Conservation (phyloP, 192 early-diverging fungal genomes). For the Coemansia sp. region DNA sequence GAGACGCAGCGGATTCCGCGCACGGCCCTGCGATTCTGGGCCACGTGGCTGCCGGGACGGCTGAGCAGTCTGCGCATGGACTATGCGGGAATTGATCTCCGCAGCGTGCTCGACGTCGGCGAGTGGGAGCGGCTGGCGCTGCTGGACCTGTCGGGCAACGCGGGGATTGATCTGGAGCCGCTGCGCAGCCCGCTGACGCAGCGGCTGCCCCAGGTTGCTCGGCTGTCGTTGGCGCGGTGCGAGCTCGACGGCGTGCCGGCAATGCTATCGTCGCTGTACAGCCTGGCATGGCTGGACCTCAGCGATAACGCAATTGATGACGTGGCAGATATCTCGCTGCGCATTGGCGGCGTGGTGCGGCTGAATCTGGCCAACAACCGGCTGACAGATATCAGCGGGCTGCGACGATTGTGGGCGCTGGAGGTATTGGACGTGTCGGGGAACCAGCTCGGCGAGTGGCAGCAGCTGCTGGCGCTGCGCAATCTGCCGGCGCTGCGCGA, state of each 20-base stretch:
- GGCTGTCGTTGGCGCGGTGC: slow-evolving; percentile 40
- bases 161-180: slow-evolving; percentile 24
- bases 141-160: slow-evolving; percentile 36
- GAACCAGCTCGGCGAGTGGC: slow-evolving; percentile 31
- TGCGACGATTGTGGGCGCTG: slow-evolving; percentile 44
- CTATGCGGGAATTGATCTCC: slow-evolving; percentile 34
- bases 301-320: slow-evolving; percentile 25
- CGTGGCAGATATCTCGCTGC: slow-evolving; percentile 25
- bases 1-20: slow-evolving; percentile 42
- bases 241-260: slow-evolving; percentile 33
- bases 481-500: slow-evolving; percentile 35
- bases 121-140: slow-evolving; percentile 33
- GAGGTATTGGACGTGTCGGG: slow-evolving; percentile 31
- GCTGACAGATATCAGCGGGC: slow-evolving; percentile 15
- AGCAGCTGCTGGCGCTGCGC: slow-evolving; percentile 18
- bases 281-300: slow-evolving; percentile 40
- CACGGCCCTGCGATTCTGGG: slow-evolving; percentile 38
- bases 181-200: slow-evolving; percentile 12
- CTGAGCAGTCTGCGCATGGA: slow-evolving; percentile 19
- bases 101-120: slow-evolving; percentile 2
- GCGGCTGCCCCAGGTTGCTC: slow-evolving; percentile 15
- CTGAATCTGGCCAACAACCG: slow-evolving; percentile 32
- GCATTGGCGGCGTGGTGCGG: slow-evolving; percentile 26
- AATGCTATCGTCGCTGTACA: slow-evolving; percentile 22
- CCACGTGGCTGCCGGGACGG: slow-evolving; percentile 18